A percentile compares a stretch with the other conserved stretches of the same genome.
phyloP scores from a whole-genome alignment of 2,329 filamentous ascomycete species.

The Cyphellophora attinorum region DNA sequence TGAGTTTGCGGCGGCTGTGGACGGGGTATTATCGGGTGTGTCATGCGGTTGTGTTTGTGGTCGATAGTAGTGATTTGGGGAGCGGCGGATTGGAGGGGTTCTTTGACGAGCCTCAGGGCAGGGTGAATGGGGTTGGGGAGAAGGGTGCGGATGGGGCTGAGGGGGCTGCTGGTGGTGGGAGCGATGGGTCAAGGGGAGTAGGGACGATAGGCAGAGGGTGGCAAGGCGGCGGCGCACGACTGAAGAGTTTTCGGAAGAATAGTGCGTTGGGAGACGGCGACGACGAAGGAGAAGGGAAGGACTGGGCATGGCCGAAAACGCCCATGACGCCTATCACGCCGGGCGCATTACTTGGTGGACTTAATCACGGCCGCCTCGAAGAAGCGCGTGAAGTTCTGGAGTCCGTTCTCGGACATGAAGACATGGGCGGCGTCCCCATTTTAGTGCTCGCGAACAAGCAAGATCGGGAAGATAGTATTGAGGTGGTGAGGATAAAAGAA shows the following conservation, averaged over 20 bases:
- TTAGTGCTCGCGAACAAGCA: conserved; percentile 95
- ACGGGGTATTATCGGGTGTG: conserved; percentile 90
- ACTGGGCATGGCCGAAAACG: conserved; percentile 22
- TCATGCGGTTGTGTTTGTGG: conserved; percentile 95
- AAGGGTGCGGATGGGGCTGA: background rate
- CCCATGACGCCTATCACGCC: conserved; percentile 27
- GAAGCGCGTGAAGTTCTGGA: conserved; percentile 87
- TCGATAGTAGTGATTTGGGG: conserved; percentile 88
- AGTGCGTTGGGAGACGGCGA: conserved; percentile 6
- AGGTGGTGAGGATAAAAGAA: conserved; percentile 96
- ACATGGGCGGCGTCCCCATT: conserved; percentile 84
- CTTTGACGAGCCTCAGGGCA: conserved; percentile 21
- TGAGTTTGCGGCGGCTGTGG: conserved; percentile 82
- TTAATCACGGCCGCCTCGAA: conserved; percentile 53
- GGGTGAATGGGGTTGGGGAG: conserved; percentile 2
- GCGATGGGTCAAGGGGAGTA: background rate
- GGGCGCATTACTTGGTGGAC: conserved; percentile 7
- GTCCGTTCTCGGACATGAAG: conserved; percentile 75
- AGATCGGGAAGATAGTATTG: conserved; percentile 92
- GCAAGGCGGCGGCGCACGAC: conserved; percentile 16
- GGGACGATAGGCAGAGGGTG: conserved; percentile 12
- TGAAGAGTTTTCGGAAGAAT: conserved; percentile 17
- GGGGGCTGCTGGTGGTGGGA: background rate
- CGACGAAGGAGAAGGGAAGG: conserved; percentile 16
- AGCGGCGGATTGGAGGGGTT: conserved; percentile 49